Evolutionary conservation across 345 rosid species (phyloP).

Genomic region (Raphanus raphanistrum): DNA sequence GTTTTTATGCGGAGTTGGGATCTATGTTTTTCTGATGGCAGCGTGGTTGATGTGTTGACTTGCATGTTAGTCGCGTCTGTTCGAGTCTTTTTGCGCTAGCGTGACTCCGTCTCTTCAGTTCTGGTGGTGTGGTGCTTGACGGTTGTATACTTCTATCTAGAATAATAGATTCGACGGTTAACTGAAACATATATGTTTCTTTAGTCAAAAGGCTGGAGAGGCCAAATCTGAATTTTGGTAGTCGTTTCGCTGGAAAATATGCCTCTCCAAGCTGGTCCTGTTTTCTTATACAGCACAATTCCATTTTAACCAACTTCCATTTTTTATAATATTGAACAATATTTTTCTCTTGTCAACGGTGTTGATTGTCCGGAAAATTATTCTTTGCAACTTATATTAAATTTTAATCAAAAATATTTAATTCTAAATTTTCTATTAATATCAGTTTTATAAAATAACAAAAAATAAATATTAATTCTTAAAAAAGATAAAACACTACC

Average conservation of each 20-base stretch:
- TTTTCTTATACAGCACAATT: neutral
- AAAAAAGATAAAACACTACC: neutral
- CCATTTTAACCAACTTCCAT: neutral
- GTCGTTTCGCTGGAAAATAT: neutral
- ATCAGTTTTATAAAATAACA: neutral
- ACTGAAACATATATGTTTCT: neutral
- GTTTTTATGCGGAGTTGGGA: neutral
- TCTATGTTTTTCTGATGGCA: neutral
- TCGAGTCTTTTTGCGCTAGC: neutral
- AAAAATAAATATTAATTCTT: neutral
- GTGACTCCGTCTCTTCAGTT: neutral
- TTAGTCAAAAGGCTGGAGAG: neutral
- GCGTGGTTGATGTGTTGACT: neutral
- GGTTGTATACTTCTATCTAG: neutral
- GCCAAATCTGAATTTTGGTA: neutral
- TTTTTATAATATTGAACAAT: neutral
- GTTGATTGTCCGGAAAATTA: neutral
- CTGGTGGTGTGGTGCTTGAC: neutral
- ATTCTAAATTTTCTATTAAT: neutral
- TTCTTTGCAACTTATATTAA: neutral
- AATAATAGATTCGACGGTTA: neutral
- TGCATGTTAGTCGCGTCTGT: neutral
- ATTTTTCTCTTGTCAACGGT: neutral
- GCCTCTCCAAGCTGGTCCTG: neutral
- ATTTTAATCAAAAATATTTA: neutral